Base-by-base conservation (phyloP, 768 basidiomycete species). In the Termitomyces sp. region DNA sequence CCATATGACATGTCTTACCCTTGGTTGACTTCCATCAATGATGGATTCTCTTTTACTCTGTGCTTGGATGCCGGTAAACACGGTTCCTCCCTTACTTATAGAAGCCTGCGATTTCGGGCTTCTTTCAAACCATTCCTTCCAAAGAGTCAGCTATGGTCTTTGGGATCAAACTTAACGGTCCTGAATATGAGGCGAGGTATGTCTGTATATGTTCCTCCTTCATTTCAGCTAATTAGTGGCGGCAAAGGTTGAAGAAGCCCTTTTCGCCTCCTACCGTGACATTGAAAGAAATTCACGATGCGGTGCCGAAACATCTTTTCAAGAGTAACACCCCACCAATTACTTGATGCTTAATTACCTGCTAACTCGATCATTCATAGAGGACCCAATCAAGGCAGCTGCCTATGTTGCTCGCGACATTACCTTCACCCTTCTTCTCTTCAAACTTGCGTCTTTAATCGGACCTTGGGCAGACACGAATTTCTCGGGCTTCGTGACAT, bases 201-300 rank as follows among this genome's bases (percentile, higher is more conserved):
- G 66, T 51, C 41, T 36, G 16, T 22, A 22, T 30, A 24, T 18
- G 1, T 20, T 22, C 16, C 30, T 22, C 1, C 50, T 38, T 8
- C 44, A 18, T 26, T 32, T 26, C 32, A n/a, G 16, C 55, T 52
- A 13, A 44, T 32, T 24, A 47, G 20, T 40, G 22, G 20, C 13
- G 28, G 26, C 22, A 10, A 45, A 80, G 80, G 58, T 66, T 77
- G 47, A 66, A 68, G 38, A 74, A 69, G 59, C 76, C 80, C 5
- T 85, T 82, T 64, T 66, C 66, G 20, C 82, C 82, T 9, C 80
- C 82, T 3, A 73, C 67, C 13, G 71, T 76, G 16, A 79, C 78
- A 0, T 67, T 83, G 44, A 82, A 82, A 65, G 76, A 83, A 53
- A 71, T 84, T 52, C 81, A 81, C 55, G 77, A 80, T 59, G 80